Base-by-base conservation (phyloP, 352 stramenopile genomes). In the Globisporangium cylindrosporum region DNA sequence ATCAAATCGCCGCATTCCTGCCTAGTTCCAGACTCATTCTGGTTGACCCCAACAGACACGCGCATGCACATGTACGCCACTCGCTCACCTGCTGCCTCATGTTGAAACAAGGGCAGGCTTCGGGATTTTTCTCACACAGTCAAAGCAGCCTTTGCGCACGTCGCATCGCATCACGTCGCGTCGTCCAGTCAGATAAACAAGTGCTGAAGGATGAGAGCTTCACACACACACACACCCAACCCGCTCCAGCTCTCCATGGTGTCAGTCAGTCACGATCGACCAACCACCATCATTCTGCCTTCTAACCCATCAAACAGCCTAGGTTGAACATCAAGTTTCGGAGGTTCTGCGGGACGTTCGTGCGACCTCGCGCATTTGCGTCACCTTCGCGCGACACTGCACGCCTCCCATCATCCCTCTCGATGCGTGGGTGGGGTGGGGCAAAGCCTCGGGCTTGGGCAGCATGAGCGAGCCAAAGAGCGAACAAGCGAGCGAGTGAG, bases 381-480 rank as follows among this genome's bases (percentile, higher is more conserved):
- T 15, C n/a, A 70, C 65, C 46, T 66, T 67, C 65, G 57, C 48
- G 48, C 59, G 25, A 70, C 65, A 14, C 58, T 2, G n/a, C 1
- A 15, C 41, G 24, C 38, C 27, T 34, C 55, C 55, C 56, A 61
- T 61, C 56, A 60, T 60, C 54, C 20, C 46, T n/a, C 20, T 18
- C 4, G 27, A 61, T 48, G 18, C 32, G 32, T 61, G 29, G 32
- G 8, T 61, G 7, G 29, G 32, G 8, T 61, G 7, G 15, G 61
- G 43, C n/a, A 67, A 49, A n/a, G 14, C 15, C 18, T n/a, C 7
- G 15, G 18, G 46, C 46, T 32, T 32, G 12, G 2, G n/a, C 20
- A 25, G 46, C 4, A 55, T 55, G 48, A 55, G 48, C 34, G 29
- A 59, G 29, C 29, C 29, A 32, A 59, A 20, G 29, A 32, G 24